These are phyloP conservation scores for Zygosaccharomyces pseudobailii DNA, from an alignment of 1,139 yeast genomes.

Conservation along the genomic window DNA sequence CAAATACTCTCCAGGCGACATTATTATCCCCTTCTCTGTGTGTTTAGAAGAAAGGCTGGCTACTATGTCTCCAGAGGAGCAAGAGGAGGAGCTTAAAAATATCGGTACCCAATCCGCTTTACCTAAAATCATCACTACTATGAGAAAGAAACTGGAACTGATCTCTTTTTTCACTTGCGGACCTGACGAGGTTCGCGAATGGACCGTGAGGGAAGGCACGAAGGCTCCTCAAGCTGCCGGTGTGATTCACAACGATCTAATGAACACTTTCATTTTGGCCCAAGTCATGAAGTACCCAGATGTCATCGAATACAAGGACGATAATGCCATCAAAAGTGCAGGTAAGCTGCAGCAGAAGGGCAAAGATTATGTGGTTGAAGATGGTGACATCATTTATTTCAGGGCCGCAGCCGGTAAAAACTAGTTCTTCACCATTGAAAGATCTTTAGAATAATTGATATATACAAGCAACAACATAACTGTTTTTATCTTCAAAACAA, in stretches of 20 bases:
- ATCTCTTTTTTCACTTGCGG: conserved; percentile 84
- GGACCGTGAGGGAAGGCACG: conserved; percentile 82
- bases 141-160: conserved; percentile 80
- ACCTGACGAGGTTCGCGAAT: conserved; percentile 81
- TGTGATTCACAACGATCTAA: conserved; percentile 75
- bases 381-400: conserved; percentile 87
- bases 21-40: conserved; percentile 90
- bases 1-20: conserved; percentile 86
- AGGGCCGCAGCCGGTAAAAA: conserved; percentile 96
- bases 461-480: background rate
- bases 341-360: conserved; percentile 95
- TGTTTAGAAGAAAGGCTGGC: conserved; percentile 91
- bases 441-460: background rate
- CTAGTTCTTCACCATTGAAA: conserved; percentile 23
- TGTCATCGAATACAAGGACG: conserved; percentile 78
- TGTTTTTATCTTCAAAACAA: conserved; percentile 35
- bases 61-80: conserved; percentile 85
- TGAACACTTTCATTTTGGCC: conserved; percentile 72
- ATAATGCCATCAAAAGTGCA: conserved; percentile 79
- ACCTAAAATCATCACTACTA: conserved; percentile 79
- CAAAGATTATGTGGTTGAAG: conserved; percentile 91
- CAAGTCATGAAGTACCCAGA: conserved; percentile 84
- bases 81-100: conserved; percentile 82
- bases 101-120: conserved; percentile 81
- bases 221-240: conserved; percentile 91